Evolutionary conservation across 1,284 basidiomycete genomes (phyloP), one percentile per base, ranked within the genome.

Genomic region (Rhodotorula sp.): DNA sequence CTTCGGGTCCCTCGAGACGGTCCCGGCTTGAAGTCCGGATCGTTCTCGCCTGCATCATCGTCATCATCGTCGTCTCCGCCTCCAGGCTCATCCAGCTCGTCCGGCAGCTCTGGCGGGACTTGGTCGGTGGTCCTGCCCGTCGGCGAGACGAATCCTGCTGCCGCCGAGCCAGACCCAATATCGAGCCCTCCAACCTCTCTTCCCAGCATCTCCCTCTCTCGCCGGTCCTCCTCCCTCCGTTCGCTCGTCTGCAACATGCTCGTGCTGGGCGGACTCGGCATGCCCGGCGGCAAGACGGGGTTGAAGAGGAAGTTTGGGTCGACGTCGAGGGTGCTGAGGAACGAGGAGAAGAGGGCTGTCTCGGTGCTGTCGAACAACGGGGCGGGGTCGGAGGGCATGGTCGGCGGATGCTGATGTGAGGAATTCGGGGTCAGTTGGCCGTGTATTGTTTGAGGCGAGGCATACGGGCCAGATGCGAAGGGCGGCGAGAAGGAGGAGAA

Each of bases 241-340:
- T 28, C 48, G 26, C 31, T 13, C 13, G 48, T 28, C 28, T 63
- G 31, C 10, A 53, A 16, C 46, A 53, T 6, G n/a, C 37, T 11
- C 13, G 51, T 24, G 20, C 40, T 53, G 1, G 70, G 73, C 15
- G 73, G 73, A 9, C 58, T 62, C 4, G 73, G 73, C 70, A 74
- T 74, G 2, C 70, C 70, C 1, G 73, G 70, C 16, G 73, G 73
- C 15, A 74, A 47, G 8, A 68, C 64, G 28, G 73, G 70, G 62
- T 70, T 72, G 68, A 74, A 74, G 31, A 72, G 56, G 54, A 72
- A 74, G n/a, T 62, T 54, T 9, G 62, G 64, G 57, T 74, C 68
- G 28, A 70, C 70, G 40, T 70, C 73, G 54, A 74, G 50, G 4
- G 61, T 70, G 40, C 50, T 70, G 26, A 74, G 68, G 64, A 74